Conservation (phyloP, 2,329 filamentous ascomycete species). For the Penicillium sp. region DNA sequence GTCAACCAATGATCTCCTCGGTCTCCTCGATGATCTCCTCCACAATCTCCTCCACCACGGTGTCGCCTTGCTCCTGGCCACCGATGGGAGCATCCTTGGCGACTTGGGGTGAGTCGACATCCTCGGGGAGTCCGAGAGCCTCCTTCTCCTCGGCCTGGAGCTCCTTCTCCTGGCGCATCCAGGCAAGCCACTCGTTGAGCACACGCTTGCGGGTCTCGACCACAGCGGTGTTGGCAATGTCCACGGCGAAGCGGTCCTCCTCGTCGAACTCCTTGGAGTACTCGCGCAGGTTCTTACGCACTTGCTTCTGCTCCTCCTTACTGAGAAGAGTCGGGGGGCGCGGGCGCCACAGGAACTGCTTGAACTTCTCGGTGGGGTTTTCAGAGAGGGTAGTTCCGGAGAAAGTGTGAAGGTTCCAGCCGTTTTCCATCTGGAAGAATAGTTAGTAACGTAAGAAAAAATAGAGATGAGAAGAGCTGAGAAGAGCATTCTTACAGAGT, state of each 20-base stretch:
- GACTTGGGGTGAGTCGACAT: slow-evolving; percentile 60
- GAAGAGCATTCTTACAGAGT: slow-evolving; percentile 66
- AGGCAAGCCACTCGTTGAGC: slow-evolving; percentile 85
- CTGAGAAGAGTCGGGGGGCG: slow-evolving; percentile 85
- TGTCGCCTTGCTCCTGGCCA: slow-evolving; percentile 66
- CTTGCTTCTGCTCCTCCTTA: slow-evolving; percentile 96
- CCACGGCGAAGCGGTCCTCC: slow-evolving; percentile 89
- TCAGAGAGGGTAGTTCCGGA: slow-evolving; percentile 84
- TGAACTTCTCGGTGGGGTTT: slow-evolving; percentile 93
- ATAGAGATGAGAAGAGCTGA: slow-evolving; percentile 10
- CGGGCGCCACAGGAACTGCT: slow-evolving; percentile 94
- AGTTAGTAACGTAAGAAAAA: slow-evolving; percentile 22
- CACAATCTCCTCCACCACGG: slow-evolving; percentile 83
- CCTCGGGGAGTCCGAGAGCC: slow-evolving; percentile 63
- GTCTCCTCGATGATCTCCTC: slow-evolving; percentile 80
- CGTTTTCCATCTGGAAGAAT: slow-evolving; percentile 83
- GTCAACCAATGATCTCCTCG: slow-evolving; percentile 68
- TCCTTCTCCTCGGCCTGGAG: slow-evolving; percentile 72
- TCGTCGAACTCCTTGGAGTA: slow-evolving; percentile 95
- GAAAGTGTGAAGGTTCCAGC: slow-evolving; percentile 98
- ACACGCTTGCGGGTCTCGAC: slow-evolving; percentile 80
- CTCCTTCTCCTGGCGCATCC: slow-evolving; percentile 71
- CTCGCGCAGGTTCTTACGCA: slow-evolving; percentile 97
- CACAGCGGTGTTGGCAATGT: slow-evolving; percentile 89
- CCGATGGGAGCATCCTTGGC: slow-evolving; percentile 52